These are phyloP conservation scores for Wickerhamomyces bisporus DNA, from an alignment of 805 yeast genomes.

Conservation along the genomic window DNA sequence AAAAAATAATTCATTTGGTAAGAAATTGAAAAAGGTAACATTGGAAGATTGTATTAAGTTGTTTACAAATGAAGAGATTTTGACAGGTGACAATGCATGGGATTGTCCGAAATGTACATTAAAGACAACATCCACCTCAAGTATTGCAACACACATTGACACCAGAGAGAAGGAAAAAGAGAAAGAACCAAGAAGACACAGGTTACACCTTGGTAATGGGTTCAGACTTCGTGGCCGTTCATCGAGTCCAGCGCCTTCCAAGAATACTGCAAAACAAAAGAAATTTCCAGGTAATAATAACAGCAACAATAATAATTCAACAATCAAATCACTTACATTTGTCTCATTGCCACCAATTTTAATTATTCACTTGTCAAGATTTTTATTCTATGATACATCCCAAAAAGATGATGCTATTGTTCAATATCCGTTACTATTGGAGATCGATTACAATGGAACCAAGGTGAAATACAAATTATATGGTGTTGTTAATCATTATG, in stretches of 20 bases:
- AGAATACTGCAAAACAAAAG: conserved; percentile 14
- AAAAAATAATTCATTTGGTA: conserved; percentile 23
- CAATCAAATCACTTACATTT: conserved; percentile 68
- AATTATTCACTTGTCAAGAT: conserved; percentile 82
- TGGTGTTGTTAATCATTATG: conserved; percentile 68
- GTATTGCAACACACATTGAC: background rate
- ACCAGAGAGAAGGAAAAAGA: background rate
- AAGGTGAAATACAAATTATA: conserved; percentile 43
- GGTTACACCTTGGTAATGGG: conserved; percentile 16
- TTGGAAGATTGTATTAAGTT: conserved; percentile 60
- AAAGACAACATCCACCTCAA: background rate
- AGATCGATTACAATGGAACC: conserved; percentile 37
- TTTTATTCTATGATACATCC: conserved; percentile 48
- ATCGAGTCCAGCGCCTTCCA: conserved; percentile 12
- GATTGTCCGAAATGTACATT: conserved; percentile 64
- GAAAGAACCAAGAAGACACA: conserved; percentile 16
- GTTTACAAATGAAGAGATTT: conserved; percentile 58
- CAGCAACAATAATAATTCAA: too few species aligned
- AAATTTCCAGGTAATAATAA: conserved; percentile 23
- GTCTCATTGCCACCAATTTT: conserved; percentile 76
- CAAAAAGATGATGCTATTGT: conserved; percentile 48
- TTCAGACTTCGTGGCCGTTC: conserved; percentile 27
- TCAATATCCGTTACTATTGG: conserved; percentile 50
- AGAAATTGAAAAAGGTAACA: conserved; percentile 32
- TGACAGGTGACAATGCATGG: conserved; percentile 78